These are phyloP conservation scores for Sanghuangporus baumii DNA, from an alignment of 1,284 basidiomycete genomes.

Conservation along the genomic window DNA sequence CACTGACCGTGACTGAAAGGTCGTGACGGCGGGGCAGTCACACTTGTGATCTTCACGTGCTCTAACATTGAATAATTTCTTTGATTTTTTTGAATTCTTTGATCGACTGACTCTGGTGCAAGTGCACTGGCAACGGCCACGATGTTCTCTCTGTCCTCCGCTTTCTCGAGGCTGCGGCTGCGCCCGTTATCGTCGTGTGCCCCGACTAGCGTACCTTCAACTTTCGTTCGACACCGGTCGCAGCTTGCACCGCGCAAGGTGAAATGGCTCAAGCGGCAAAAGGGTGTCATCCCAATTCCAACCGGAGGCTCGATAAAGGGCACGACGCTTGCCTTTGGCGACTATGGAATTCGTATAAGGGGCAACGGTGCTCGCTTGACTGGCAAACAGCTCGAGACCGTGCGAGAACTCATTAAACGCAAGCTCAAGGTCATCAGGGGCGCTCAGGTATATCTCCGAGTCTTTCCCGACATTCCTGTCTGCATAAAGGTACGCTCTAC, in stretches of 20 bases:
- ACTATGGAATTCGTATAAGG: constrained; percentile 89
- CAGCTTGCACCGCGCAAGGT: constrained; percentile 81
- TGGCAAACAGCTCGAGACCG: constrained; percentile 86
- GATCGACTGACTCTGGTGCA: not conserved
- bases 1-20: not conserved
- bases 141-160: constrained; percentile 15
- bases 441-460: constrained; percentile 80
- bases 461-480: constrained; percentile 96
- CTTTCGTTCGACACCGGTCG: constrained; percentile 31
- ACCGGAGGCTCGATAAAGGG: constrained; percentile 91
- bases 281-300: constrained; percentile 79
- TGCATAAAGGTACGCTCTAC: constrained; percentile 78
- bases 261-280: constrained; percentile 83
- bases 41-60: not conserved
- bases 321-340: constrained; percentile 87
- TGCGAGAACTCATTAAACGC: constrained; percentile 85
- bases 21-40: not conserved
- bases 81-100: not conserved
- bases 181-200: not conserved
- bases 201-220: not conserved
- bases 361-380: constrained; percentile 79
- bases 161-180: constrained; percentile 13
- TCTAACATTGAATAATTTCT: not conserved
- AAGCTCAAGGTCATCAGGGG: constrained; percentile 93
- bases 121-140: not conserved